Conservation (phyloP, 2,329 filamentous ascomycete genomes). For the Phoma herbarum region DNA sequence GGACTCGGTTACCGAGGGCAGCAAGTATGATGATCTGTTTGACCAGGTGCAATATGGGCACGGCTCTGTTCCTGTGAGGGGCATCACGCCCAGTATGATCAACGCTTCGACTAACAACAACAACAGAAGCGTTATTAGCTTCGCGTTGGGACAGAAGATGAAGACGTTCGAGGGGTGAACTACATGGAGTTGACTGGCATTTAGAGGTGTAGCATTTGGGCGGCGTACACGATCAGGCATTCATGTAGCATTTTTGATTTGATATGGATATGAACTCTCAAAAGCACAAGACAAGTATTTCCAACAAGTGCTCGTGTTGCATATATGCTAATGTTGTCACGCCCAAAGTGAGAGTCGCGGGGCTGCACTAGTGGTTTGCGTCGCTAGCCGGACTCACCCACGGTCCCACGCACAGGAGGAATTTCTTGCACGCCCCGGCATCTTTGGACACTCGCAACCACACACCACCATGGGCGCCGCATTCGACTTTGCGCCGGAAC, state of each 20-base stretch:
- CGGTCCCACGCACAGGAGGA: conserved; percentile 19
- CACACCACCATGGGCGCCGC: conserved; percentile 58
- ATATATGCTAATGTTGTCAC: too few species aligned
- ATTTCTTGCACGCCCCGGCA: conserved; percentile 12
- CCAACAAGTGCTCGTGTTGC: neutral
- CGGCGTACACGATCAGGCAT: neutral
- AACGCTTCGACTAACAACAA: conserved; percentile 43
- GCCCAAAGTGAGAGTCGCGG: conserved; percentile 12
- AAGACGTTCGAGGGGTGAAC: conserved; percentile 35
- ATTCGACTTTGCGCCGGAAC: conserved; percentile 89
- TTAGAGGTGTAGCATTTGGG: neutral
- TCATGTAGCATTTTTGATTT: neutral
- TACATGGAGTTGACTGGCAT: neutral
- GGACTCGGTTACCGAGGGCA: conserved; percentile 42
- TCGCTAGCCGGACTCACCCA: conserved; percentile 16
- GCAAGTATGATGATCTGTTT: conserved; percentile 42
- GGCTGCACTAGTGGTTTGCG: conserved; percentile 19
- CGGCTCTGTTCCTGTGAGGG: conserved; percentile 47
- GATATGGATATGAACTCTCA: too few species aligned
- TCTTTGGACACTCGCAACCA: conserved; percentile 9
- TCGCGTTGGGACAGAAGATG: conserved; percentile 44
- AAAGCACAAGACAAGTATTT: too few species aligned
- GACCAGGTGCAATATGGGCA: conserved; percentile 40
- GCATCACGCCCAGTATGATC: conserved; percentile 52
- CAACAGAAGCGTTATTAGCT: conserved; percentile 49